Conservation (phyloP, 106 monocot genomes). For the Vanilla planifolia region DNA sequence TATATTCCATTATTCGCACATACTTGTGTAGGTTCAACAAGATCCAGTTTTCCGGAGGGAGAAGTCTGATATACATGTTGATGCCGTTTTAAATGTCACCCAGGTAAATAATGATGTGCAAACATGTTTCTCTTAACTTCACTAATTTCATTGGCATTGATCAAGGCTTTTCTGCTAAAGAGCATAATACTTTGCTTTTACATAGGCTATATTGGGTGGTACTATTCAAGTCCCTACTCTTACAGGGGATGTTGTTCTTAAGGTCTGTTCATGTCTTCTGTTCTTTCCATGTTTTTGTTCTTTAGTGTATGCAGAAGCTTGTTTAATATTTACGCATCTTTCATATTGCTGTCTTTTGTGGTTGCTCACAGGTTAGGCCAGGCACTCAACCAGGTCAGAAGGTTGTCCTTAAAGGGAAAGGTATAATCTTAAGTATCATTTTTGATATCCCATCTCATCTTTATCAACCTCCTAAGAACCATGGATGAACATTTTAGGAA, state of each 20-base stretch:
- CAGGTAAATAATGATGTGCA: constrained; percentile 50
- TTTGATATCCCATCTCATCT: neutral
- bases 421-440: constrained; percentile 20
- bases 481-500: too few relatives aligned
- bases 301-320: neutral
- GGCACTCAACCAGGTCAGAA: constrained; percentile 98
- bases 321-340: neutral
- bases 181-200: neutral
- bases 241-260: constrained; percentile 92
- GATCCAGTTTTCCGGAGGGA: constrained; percentile 94
- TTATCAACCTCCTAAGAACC: neutral
- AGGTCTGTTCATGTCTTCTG: constrained; percentile 36
- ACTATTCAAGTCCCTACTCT: constrained; percentile 94
- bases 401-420: constrained; percentile 93
- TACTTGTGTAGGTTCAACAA: constrained; percentile 58
- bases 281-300: neutral
- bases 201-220: constrained; percentile 88
- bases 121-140: too few relatives aligned
- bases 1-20: neutral
- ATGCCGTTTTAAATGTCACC: constrained; percentile 74
- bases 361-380: constrained; percentile 54
- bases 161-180: neutral
- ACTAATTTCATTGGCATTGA: neutral
- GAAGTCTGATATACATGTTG: constrained; percentile 83
- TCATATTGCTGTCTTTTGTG: neutral